These are phyloP conservation scores for Phialocephala sp. DNA, from an alignment of 2,329 filamentous ascomycete genomes.

Conservation along the genomic window DNA sequence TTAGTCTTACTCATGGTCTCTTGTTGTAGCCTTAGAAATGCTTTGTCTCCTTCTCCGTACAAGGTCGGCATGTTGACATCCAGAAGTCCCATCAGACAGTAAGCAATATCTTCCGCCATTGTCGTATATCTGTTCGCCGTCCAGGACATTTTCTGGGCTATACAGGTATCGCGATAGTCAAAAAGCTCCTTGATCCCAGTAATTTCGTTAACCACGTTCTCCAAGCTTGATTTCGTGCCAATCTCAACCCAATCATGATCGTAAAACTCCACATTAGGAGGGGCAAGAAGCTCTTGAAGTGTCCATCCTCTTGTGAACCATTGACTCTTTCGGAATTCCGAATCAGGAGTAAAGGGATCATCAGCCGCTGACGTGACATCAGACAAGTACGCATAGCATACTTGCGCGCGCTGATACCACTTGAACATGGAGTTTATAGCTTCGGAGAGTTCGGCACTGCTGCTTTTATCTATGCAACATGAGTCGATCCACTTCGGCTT, in stretches of 20 bases:
- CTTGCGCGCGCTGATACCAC: slow-evolving; percentile 23
- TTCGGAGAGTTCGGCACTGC: slow-evolving; percentile 25
- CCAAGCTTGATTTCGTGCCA: slow-evolving; percentile 22
- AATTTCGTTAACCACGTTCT: slow-evolving; percentile 8
- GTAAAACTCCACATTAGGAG: slow-evolving; percentile 23
- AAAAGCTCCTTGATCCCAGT: slow-evolving; percentile 9
- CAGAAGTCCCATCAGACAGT: slow-evolving; percentile 1
- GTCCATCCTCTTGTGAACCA: slow-evolving; percentile 30
- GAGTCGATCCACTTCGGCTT: slow-evolving; percentile 28
- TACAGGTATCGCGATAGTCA: neutral
- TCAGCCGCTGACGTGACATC: slow-evolving; percentile 20
- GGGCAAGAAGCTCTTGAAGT: slow-evolving; percentile 28
- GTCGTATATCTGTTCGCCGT: neutral
- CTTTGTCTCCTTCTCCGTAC: slow-evolving; percentile 3
- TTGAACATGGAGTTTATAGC: slow-evolving; percentile 21
- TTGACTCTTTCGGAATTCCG: slow-evolving; percentile 13
- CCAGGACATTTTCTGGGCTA: slow-evolving; percentile 8
- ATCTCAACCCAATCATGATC: slow-evolving; percentile 23
- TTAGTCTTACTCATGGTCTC: neutral
- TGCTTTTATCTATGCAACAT: slow-evolving; percentile 34
- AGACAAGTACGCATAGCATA: slow-evolving; percentile 30
- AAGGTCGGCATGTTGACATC: neutral
- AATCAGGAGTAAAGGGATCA: neutral
- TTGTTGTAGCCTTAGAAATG: slow-evolving; percentile 2
- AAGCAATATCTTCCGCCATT: slow-evolving; percentile 3